Conservation (phyloP, 306 rosid genomes). For the Cicer bijugum region DNA sequence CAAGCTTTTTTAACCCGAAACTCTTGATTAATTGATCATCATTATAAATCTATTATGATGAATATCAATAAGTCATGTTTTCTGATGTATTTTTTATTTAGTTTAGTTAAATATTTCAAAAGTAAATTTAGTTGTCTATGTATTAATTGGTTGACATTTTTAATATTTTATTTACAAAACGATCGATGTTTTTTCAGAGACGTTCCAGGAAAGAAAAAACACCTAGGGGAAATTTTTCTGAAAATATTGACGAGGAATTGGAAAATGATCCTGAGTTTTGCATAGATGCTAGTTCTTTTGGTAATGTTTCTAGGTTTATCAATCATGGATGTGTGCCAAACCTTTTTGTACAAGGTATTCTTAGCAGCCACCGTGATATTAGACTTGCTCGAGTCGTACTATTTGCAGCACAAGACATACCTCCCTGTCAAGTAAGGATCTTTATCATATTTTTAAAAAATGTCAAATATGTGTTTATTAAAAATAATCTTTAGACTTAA, state of each 20-base stretch:
- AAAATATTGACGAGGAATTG: not conserved
- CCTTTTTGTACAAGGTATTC: constrained; percentile 30
- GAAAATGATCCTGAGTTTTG: constrained; percentile 10
- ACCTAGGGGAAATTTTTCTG: not conserved
- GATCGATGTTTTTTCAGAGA: constrained; percentile 3
- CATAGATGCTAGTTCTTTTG: constrained; percentile 29
- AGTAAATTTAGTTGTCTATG: not conserved
- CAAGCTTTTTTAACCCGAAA: not conserved
- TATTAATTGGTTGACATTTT: not conserved
- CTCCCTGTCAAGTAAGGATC: constrained; percentile 19
- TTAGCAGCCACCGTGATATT: not conserved
- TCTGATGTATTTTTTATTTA: not conserved
- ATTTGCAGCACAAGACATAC: constrained; percentile 16
- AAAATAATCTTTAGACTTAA: too few species aligned
- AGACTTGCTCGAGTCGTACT: constrained; percentile 31
- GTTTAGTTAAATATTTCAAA: not conserved
- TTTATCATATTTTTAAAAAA: not conserved
- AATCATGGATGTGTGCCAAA: constrained; percentile 43
- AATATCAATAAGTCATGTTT: too few species aligned
- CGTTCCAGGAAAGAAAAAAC: not conserved
- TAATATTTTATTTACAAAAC: not conserved
- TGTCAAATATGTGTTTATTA: too few species aligned
- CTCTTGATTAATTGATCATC: not conserved
- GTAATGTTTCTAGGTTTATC: constrained; percentile 38
- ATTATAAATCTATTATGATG: not conserved